These are phyloP conservation scores for Byssoonygena ceratinophila DNA, from an alignment of 2,329 filamentous ascomycete genomes.

Conservation along the genomic window DNA sequence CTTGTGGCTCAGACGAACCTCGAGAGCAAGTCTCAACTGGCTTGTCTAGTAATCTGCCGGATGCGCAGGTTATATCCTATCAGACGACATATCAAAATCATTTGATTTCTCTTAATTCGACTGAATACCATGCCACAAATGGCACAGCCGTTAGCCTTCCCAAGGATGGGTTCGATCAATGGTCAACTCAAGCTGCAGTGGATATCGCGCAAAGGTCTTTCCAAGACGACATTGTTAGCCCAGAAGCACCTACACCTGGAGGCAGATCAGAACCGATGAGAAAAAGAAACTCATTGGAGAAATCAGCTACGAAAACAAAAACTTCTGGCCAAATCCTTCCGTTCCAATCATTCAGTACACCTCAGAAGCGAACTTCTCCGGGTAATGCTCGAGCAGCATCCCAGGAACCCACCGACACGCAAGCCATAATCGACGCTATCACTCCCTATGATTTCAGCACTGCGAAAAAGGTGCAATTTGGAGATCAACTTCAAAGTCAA, in stretches of 20 bases:
- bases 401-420: constrained; percentile 29
- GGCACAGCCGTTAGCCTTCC: constrained; percentile 22
- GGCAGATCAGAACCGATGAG: not conserved
- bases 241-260: constrained; percentile 7
- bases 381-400: constrained; percentile 13
- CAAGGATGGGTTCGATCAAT: constrained; percentile 24
- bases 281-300: not conserved
- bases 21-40: not conserved
- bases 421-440: constrained; percentile 33
- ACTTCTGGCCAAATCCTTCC: constrained; percentile 17
- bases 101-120: constrained; percentile 32
- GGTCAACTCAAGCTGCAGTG: constrained; percentile 33
- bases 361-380: not conserved
- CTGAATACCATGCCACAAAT: constrained; percentile 21
- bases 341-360: constrained; percentile 23
- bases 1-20: not conserved
- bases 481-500: no score
- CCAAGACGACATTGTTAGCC: constrained; percentile 29
- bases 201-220: constrained; percentile 32
- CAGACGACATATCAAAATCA: constrained; percentile 25
- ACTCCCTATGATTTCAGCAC: constrained; percentile 33
- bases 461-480: constrained; percentile 21
- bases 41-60: constrained; percentile 21
- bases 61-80: constrained; percentile 29
- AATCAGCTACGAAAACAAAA: not conserved